Conservation (phyloP, 208 protist species). For the Naegleria lovaniensis region DNA sequence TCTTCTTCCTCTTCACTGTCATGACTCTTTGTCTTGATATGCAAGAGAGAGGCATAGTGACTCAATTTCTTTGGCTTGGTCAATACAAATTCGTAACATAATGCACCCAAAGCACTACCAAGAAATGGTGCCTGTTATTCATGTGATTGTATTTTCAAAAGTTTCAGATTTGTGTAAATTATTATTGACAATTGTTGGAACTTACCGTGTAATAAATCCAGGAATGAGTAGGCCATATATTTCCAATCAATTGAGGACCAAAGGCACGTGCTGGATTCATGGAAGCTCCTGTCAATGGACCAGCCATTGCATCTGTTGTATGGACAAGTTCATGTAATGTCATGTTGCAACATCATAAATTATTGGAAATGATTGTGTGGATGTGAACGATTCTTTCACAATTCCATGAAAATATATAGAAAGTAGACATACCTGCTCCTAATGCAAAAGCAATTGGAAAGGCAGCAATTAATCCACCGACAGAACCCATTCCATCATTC, state of each 20-base stretch:
- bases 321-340: too few relatives aligned
- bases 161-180: too few relatives aligned
- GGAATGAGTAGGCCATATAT: background rate
- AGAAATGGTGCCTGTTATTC: constrained; percentile 24
- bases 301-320: background rate
- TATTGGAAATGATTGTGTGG: too few relatives aligned
- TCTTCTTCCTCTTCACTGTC: background rate
- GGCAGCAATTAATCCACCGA: background rate
- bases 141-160: too few relatives aligned
- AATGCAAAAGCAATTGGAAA: constrained; percentile 3
- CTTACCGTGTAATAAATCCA: constrained; percentile 32
- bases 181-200: too few relatives aligned
- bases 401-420: too few relatives aligned
- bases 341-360: too few relatives aligned
- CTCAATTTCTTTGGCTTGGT: background rate
- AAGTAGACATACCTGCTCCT: background rate
- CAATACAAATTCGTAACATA: constrained; percentile 18
- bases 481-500: background rate
- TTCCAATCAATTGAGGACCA: background rate
- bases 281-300: background rate
- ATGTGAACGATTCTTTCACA: too few relatives aligned
- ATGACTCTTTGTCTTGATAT: background rate
- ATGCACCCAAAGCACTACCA: background rate
- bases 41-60: background rate
- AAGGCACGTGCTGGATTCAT: constrained; percentile 28